phyloP scores from a whole-genome alignment of 768 basidiomycete species.

The Termitomyces sp. region DNA sequence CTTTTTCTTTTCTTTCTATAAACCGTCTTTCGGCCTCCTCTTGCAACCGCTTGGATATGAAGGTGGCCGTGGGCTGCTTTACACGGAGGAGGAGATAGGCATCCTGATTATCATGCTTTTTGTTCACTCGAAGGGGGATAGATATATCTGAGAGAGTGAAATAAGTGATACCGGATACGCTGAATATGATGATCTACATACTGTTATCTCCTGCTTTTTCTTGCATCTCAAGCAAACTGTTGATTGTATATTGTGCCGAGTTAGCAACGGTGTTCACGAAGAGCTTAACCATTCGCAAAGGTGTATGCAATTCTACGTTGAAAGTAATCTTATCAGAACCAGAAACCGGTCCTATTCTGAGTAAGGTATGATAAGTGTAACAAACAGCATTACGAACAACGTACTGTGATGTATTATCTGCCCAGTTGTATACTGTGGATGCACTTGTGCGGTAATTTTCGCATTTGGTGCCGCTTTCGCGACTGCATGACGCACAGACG shows the following conservation, averaged over 20 bases:
- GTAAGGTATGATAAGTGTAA: not conserved
- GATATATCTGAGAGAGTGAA: not conserved
- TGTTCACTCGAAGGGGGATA: not conserved
- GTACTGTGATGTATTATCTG: conserved; percentile 12
- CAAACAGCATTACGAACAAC: not conserved
- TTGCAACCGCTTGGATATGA: not conserved
- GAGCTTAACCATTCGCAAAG: not conserved
- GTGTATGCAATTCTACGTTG: conserved; percentile 2
- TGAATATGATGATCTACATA: not conserved
- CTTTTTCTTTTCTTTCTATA: not conserved
- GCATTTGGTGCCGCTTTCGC: not conserved
- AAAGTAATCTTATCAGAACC: conserved; percentile 11
- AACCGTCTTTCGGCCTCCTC: not conserved
- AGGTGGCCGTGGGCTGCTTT: not conserved
- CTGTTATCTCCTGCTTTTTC: conserved; percentile 5
- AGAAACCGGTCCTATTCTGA: conserved; percentile 11
- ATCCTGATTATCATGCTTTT: not conserved
- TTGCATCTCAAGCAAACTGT: conserved; percentile 8
- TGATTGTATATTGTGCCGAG: conserved; percentile 10
- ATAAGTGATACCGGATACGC: not conserved
- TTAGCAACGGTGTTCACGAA: conserved; percentile 5
- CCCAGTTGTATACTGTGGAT: conserved; percentile 1
- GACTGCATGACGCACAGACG: conserved; percentile 7
- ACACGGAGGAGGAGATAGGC: not conserved
- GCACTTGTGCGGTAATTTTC: not conserved